These are phyloP conservation scores for Nicotiana knightiana DNA, from an alignment of 257 asterid genomes.

Conservation along the genomic window DNA sequence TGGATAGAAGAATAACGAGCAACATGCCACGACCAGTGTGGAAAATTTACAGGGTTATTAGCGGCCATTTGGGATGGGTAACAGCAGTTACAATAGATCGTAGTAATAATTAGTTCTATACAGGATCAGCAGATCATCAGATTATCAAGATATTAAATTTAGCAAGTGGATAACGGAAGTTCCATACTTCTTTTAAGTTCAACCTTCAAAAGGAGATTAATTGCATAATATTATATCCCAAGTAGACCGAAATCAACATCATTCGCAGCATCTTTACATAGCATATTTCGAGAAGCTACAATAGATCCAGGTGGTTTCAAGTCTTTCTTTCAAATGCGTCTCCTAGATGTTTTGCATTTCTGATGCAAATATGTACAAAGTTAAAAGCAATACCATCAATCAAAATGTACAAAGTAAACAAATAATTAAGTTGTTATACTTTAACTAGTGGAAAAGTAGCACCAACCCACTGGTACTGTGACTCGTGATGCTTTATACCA, in stretches of 20 bases:
- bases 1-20: too few species aligned
- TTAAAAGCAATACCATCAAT: background rate
- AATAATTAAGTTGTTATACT: background rate
- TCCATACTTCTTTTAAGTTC: slow-evolving; percentile 10
- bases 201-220: slow-evolving; percentile 20
- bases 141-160: slow-evolving; percentile 55
- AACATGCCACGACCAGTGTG: too few species aligned
- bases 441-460: background rate
- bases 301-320: slow-evolving; percentile 69
- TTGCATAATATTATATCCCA: slow-evolving; percentile 94
- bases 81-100: background rate
- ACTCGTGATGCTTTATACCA: slow-evolving; percentile 85
- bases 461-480: slow-evolving; percentile 61
- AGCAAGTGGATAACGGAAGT: slow-evolving; percentile 19
- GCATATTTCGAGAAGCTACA: slow-evolving; percentile 76
- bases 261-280: slow-evolving; percentile 61
- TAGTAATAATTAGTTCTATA: background rate
- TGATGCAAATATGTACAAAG: slow-evolving; percentile 64
- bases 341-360: slow-evolving; percentile 81
- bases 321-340: slow-evolving; percentile 66
- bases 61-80: background rate
- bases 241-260: slow-evolving; percentile 76
- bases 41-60: background rate
- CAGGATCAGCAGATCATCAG: background rate
- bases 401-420: background rate